Base-by-base conservation (phyloP, 2,329 filamentous ascomycete species). In the Aspergillus pseudotamarii region DNA sequence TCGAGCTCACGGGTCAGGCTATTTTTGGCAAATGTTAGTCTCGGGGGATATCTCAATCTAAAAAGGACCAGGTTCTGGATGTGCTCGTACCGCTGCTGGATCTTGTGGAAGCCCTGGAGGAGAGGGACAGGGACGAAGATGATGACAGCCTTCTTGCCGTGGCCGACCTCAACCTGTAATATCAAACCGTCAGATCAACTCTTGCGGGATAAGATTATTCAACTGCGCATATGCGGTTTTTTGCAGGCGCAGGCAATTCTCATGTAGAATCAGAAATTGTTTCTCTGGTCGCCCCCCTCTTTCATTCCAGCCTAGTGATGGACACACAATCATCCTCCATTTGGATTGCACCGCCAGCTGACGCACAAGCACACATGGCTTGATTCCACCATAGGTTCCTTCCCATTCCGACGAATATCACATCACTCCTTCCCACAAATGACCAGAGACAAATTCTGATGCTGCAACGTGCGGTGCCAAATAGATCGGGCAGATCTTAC, bases 61-160 rank as follows among this genome's bases (percentile, higher is more conserved):
- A 38, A 38, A 36, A 19, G 14, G 6, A 38, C 28, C 5, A 21
- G 28, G n/a, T 56, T 61, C 21, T 38, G 14, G 12, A 6, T 2
- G 64, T 70, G 43, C 45, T 63, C 90, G 85, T 94, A 98, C 94
- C 95, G 94, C 88, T 98, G 95, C 90, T 99, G 95, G 82, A 97
- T 93, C 82, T 95, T 94, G 92, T 98, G 95, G 93, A 97, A 99
- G 83, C 92, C 92, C 84, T 90, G 87, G 83, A 99, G 93, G 84
- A 96, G 93, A 85, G 95, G 95, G 83, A 99, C 95, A 83, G 95
- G 95, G 89, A 99, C 95, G 92, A 99, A 99, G 92, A 99, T 96
- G 89, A 97, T 94, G 88, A 99, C 95, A 82, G 95, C 95, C 91
- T 98, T 99, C 90, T 97, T 97, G 90, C 95, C 95, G 88, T 98